Conservation (phyloP, 1,284 basidiomycete species). For the Meripilus lineatus region DNA sequence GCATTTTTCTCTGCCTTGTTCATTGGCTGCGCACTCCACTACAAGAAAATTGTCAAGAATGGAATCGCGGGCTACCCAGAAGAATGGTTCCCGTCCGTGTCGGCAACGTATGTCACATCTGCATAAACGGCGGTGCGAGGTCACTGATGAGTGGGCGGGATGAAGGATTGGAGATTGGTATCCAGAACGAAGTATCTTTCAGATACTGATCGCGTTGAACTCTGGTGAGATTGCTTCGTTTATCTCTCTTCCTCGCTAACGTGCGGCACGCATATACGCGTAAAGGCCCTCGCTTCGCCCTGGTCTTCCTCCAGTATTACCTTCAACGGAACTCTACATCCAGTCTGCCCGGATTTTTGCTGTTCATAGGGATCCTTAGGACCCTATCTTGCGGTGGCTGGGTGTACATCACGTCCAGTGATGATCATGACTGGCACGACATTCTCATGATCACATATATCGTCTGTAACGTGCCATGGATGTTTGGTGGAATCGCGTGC, state of each 20-base stretch:
- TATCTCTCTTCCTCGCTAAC: neutral
- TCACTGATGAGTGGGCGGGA: neutral
- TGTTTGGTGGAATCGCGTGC: slow-evolving; percentile 65
- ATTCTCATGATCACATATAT: slow-evolving; percentile 87
- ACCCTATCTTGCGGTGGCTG: slow-evolving; percentile 88
- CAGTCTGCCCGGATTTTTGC: slow-evolving; percentile 50
- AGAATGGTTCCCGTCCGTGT: slow-evolving; percentile 93
- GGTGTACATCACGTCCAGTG: slow-evolving; percentile 86
- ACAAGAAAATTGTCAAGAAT: slow-evolving; percentile 88
- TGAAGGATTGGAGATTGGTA: slow-evolving; percentile 88
- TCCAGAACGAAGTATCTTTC: slow-evolving; percentile 85
- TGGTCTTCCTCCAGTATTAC: slow-evolving; percentile 74
- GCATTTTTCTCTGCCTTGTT: slow-evolving; percentile 73
- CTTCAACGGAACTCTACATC: slow-evolving; percentile 43
- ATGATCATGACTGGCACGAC: slow-evolving; percentile 83
- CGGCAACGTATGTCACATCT: slow-evolving; percentile 67
- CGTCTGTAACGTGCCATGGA: slow-evolving; percentile 82
- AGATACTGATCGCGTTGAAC: slow-evolving; percentile 85
- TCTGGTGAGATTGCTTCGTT: slow-evolving; percentile 42
- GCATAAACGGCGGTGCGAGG: neutral
- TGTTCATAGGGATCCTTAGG: slow-evolving; percentile 64
- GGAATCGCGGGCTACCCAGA: slow-evolving; percentile 80
- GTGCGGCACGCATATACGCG: slow-evolving; percentile 8
- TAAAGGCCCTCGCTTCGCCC: slow-evolving; percentile 72
- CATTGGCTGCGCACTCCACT: slow-evolving; percentile 71